Evolutionary conservation across 345 rosid species (phyloP), one percentile per base, ranked within the genome.

Genomic region (Cardamine occulta): DNA sequence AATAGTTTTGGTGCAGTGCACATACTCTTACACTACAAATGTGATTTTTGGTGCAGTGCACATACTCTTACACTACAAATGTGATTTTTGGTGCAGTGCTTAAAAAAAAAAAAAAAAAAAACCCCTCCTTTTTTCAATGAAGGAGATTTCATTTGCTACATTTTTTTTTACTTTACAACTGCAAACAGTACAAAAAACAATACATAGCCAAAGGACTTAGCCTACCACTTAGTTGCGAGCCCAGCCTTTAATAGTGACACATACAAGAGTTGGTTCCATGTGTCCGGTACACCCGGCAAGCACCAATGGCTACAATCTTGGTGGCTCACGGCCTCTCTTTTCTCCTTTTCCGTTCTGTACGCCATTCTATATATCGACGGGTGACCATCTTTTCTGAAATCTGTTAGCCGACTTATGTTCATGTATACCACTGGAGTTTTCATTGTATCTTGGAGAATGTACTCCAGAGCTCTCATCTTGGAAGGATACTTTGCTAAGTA

Each of bases 251-350:
- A 81, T 28, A 89, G 76, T 23, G 96, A 88, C 15, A 86, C 95
- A 56, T 89, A 89, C 39, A 91, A 80, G 66, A 91, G 78, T 60
- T 91, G 88, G 71, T 94, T 94, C 98, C 97, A 89, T 39, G 91
- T 80, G 72, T 94, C 98, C 0, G 93, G 97, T 0, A 88, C 94
- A 68, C 97, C 97, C 0, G 93, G 97, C 61, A 93, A 85, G 83
- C 98, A 93, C 98, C 97, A 93, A 42, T 90, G 97, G 69, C 97
- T 88, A 85, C 95, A 94, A 79, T 91, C 97, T 83, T 91, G 97
- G 82, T 83, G 85, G 11, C 65, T 66, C 80, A 77, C 85, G 0
- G 93, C 88, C 3, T 85, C 85, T 31, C 24, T 67, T 74, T 42
- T 81, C 79, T 86, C 94, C 69, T 78, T 81, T 0, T 57, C 79